phyloP scores from a whole-genome alignment of 352 stramenopile species.

The Pythium phragmitis region DNA sequence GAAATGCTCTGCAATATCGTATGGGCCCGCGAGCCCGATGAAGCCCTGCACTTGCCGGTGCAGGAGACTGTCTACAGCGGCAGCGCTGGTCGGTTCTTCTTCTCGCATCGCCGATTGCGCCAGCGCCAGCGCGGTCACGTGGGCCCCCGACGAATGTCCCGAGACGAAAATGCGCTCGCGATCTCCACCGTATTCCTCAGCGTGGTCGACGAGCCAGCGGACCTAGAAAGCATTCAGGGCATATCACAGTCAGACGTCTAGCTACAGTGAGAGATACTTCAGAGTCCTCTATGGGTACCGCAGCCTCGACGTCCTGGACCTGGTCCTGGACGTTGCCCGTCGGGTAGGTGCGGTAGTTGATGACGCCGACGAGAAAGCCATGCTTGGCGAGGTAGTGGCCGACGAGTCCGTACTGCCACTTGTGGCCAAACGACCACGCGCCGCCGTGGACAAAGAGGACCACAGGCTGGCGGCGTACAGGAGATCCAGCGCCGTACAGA shows the following conservation, averaged over 20 bases:
- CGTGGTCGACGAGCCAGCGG: conserved; percentile 55
- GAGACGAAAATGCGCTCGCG: conserved; percentile 46
- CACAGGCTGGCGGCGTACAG: no score
- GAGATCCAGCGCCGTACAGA: conserved; percentile 38
- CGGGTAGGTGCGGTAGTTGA: conserved; percentile 92
- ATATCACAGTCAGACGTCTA: neutral
- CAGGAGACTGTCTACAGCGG: neutral
- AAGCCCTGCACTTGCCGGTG: conserved; percentile 45
- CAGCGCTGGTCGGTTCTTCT: neutral
- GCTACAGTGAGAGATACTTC: neutral
- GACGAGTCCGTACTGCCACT: conserved; percentile 77
- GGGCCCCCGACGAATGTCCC: conserved; percentile 64
- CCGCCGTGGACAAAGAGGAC: neutral
- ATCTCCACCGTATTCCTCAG: conserved; percentile 49
- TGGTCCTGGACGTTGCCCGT: conserved; percentile 82
- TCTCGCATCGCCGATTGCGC: conserved; percentile 47
- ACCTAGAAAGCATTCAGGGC: conserved; percentile 29
- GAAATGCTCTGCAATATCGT: conserved; percentile 80
- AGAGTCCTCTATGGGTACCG: conserved; percentile 32
- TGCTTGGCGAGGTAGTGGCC: conserved; percentile 52
- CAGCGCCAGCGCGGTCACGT: conserved; percentile 55
- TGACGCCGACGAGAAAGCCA: conserved; percentile 78
- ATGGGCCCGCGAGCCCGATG: conserved; percentile 63
- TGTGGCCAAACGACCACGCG: conserved; percentile 79
- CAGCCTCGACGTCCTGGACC: conserved; percentile 83